Base-by-base conservation (phyloP, 2,329 filamentous ascomycete genomes). In the Fonsecaea pedrosoi region DNA sequence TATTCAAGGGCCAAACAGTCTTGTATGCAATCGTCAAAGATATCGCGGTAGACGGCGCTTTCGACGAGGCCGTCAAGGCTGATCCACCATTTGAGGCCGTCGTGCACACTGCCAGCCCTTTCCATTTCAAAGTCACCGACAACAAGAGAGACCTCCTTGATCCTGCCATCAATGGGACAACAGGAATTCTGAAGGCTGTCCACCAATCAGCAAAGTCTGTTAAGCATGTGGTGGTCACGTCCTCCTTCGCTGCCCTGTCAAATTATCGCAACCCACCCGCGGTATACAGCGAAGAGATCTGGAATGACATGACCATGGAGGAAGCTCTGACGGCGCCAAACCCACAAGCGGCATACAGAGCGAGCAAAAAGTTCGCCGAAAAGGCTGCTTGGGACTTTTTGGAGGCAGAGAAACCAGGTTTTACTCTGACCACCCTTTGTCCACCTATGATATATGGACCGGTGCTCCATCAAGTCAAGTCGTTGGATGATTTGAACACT, bases 71-170 rank as follows among this genome's bases (percentile, higher is more conserved):
- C 5, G 74, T 79, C 58, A 72, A 74, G 64, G 77, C 78, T 1
- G 71, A 79, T 1, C 77, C 78, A 0, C 85, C 87, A 0, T 90
- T 94, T 69, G 88, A 91, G 72, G 88, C 85, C 56, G 90, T 94
- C 54, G 83, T 92, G 60, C 89, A 92, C 76, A 91, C 89, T 4
- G 90, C 90, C 2, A 89, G 86, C 0, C 90, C 91, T 0, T 94
- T 91, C 79, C 88, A 90, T 72, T 85, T 88, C 75, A 89, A 89
- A 35, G 87, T 94, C 60, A 87, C 91, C 32, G 84, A 88, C 71
- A 86, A 89, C 34, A 82, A 92, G 72, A 86, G 88, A 73, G 79
- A 80, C 62, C 75, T 86, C 12, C 77, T 86, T 34, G 84, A 86
- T 70, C 85, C 86, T 13, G 87, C 87, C 3, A 80, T 89, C 69